These are phyloP conservation scores for Backusella westeae DNA, from an alignment of 192 early-diverging fungal genomes.

Conservation along the genomic window DNA sequence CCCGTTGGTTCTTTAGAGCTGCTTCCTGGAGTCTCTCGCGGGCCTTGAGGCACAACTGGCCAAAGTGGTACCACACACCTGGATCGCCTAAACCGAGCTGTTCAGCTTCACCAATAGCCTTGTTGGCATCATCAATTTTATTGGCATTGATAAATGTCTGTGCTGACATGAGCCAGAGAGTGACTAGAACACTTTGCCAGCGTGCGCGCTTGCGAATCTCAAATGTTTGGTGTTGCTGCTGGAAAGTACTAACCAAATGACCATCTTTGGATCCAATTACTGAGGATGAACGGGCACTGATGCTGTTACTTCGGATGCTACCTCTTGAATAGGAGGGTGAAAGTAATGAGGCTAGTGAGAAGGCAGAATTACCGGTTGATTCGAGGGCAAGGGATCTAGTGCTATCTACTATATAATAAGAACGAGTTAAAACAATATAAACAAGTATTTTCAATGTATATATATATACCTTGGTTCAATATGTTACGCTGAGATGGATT, in stretches of 20 bases:
- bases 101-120: conserved; percentile 5
- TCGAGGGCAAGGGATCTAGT: not conserved
- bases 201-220: not conserved
- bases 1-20: not conserved
- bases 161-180: conserved; percentile 7
- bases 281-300: not conserved
- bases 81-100: conserved; percentile 6
- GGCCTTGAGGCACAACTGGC: conserved; percentile 23
- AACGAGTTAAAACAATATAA: not conserved
- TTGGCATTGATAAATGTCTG: conserved; percentile 4
- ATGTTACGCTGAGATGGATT: not conserved
- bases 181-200: conserved; percentile 6
- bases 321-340: conserved; percentile 11
- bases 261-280: not conserved
- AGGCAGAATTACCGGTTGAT: not conserved
- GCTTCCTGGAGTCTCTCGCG: not conserved
- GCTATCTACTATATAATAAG: not conserved
- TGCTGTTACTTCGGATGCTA: conserved; percentile 2
- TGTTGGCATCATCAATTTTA: conserved; percentile 4
- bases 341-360: conserved; percentile 6
- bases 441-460: not conserved
- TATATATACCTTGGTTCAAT: not conserved
- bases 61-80: conserved; percentile 37
- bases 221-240: conserved; percentile 2
- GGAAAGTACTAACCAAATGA: not conserved